Evolutionary conservation across 768 basidiomycete genomes (phyloP).

Genomic region (Paxillus ammoniavirescens): DNA sequence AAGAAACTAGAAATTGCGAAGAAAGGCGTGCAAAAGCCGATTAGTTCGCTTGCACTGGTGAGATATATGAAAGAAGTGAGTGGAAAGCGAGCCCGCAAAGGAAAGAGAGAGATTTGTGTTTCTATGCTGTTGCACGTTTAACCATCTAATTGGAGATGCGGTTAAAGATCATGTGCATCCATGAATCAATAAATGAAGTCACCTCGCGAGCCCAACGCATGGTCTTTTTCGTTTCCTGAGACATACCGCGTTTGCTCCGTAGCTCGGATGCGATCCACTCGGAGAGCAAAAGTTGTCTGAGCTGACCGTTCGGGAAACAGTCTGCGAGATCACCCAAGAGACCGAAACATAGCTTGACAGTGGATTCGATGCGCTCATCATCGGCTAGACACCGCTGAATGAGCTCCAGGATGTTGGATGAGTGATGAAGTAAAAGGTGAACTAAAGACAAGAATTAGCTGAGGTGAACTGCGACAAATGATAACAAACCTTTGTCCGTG

Average conservation of each 20-base stretch:
- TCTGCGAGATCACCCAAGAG: conserved; percentile 93
- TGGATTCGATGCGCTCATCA: conserved; percentile 80
- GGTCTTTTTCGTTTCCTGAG: conserved; percentile 80
- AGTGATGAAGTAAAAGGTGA: conserved; percentile 58
- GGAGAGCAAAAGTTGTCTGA: conserved; percentile 74
- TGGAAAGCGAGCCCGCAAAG: conserved; percentile 27
- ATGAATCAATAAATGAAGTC: conserved; percentile 17
- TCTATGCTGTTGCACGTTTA: conserved; percentile 75
- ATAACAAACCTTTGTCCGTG: conserved; percentile 62
- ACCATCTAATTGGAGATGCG: conserved; percentile 54
- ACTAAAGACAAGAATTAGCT: conserved; percentile 5
- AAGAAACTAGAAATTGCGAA: conserved; percentile 9
- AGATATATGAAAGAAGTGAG: conserved; percentile 33
- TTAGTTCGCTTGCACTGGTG: conserved; percentile 52
- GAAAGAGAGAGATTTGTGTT: conserved; percentile 17
- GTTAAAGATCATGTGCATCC: neutral
- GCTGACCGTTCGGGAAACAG: conserved; percentile 74
- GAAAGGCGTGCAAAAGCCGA: conserved; percentile 15
- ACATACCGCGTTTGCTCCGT: conserved; percentile 70
- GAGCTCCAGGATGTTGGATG: conserved; percentile 74
- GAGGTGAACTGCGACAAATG: neutral
- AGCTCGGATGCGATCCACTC: conserved; percentile 80
- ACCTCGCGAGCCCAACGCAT: conserved; percentile 95
- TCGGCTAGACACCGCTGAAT: conserved; percentile 73
- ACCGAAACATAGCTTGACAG: conserved; percentile 76